Conservation (phyloP, 2,329 filamentous ascomycete species). For the Davidsoniella virescens region DNA sequence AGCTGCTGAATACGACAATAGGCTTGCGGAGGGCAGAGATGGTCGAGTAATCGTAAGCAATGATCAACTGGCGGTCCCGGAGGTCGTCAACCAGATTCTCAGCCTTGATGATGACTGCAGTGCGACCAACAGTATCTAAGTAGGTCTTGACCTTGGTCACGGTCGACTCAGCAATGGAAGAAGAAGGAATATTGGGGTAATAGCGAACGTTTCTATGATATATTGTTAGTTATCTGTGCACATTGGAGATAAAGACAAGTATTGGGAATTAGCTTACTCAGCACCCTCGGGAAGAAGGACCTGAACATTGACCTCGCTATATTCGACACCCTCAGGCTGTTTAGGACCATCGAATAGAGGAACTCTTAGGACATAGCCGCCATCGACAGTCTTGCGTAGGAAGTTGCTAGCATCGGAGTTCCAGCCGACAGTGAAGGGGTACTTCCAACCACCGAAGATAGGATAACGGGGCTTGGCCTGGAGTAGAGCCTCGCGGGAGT, state of each 20-base stretch:
- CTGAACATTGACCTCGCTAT: constrained; percentile 62
- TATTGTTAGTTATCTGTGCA: not conserved
- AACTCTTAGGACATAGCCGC: constrained; percentile 72
- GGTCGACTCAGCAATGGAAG: constrained; percentile 40
- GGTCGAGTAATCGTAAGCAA: constrained; percentile 75
- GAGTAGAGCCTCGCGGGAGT: constrained; percentile 61
- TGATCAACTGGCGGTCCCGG: constrained; percentile 64
- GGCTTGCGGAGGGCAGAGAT: constrained; percentile 70
- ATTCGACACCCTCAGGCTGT: constrained; percentile 70
- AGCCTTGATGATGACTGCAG: constrained; percentile 62
- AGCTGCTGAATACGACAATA: constrained; percentile 57
- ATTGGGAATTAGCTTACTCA: constrained; percentile 37
- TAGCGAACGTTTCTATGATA: constrained; percentile 59
- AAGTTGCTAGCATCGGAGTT: constrained; percentile 70
- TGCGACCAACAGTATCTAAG: constrained; percentile 84
- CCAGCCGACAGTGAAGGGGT: constrained; percentile 93
- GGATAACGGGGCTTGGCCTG: constrained; percentile 91
- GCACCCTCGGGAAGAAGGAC: constrained; percentile 86
- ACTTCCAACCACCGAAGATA: constrained; percentile 96
- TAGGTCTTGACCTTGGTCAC: constrained; percentile 66
- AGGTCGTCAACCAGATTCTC: constrained; percentile 83
- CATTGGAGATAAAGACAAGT: not conserved
- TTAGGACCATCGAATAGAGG: constrained; percentile 89
- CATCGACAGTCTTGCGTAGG: constrained; percentile 47
- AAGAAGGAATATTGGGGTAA: constrained; percentile 52